Percentiles rank a stretch among this genome's conserved stretches.
Evolutionary conservation across 805 yeast genomes (phyloP).

Genomic region (Candida tallmaniae): DNA sequence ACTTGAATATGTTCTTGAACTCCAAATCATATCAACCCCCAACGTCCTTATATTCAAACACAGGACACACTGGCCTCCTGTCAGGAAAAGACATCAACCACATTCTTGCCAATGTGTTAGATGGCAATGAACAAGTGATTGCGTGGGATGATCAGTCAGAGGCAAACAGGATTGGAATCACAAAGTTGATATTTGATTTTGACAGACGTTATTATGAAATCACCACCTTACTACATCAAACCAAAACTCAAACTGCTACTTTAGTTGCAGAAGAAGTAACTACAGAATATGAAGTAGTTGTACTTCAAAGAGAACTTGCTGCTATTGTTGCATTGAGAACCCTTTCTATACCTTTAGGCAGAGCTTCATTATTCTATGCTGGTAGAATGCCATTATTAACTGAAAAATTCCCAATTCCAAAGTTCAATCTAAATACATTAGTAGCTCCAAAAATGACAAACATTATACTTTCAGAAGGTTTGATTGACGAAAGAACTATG

Average conservation of each 20-base stretch:
- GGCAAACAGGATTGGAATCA: slow-evolving; percentile 62
- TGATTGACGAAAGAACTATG: slow-evolving; percentile 43
- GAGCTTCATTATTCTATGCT: slow-evolving; percentile 67
- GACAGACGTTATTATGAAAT: slow-evolving; percentile 81
- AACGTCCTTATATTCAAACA: slow-evolving; percentile 10
- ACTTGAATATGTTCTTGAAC: slow-evolving; percentile 39
- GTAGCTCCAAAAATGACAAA: slow-evolving; percentile 65
- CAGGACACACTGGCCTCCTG: background rate
- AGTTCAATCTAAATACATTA: slow-evolving; percentile 61
- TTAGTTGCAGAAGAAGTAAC: slow-evolving; percentile 31
- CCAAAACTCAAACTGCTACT: slow-evolving; percentile 55
- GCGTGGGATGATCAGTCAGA: slow-evolving; percentile 74
- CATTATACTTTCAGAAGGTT: slow-evolving; percentile 53
- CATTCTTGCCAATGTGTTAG: slow-evolving; percentile 37
- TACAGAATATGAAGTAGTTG: slow-evolving; percentile 53
- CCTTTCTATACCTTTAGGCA: slow-evolving; percentile 69
- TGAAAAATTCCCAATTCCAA: slow-evolving; percentile 77
- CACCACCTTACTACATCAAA: slow-evolving; percentile 64
- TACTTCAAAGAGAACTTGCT: slow-evolving; percentile 56
- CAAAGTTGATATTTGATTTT: slow-evolving; percentile 65
- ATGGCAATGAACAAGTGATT: slow-evolving; percentile 38
- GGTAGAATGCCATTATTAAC: slow-evolving; percentile 76
- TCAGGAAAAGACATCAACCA: slow-evolving; percentile 31
- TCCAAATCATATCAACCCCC: slow-evolving; percentile 13
- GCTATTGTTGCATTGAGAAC: slow-evolving; percentile 65